These are phyloP conservation scores for Thielaviopsis ethacetica DNA, from an alignment of 2,329 filamentous ascomycete genomes.

Conservation along the genomic window DNA sequence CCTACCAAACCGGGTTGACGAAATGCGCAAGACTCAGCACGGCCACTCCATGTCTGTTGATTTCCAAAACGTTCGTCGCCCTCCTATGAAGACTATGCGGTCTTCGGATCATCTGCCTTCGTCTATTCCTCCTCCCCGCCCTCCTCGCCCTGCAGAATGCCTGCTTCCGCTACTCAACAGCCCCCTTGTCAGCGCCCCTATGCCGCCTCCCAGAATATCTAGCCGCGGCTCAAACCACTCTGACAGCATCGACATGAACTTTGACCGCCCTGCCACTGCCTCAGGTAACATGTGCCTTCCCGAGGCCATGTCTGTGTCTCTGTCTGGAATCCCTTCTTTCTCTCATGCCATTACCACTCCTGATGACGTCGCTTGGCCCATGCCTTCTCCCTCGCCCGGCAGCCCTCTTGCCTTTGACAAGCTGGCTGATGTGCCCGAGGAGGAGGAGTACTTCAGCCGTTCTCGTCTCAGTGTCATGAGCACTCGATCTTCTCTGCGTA, in stretches of 20 bases:
- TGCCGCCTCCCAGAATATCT: conserved; percentile 36
- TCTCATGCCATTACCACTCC: conserved; percentile 27
- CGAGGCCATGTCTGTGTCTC: conserved; percentile 21
- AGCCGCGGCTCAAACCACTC: conserved; percentile 34
- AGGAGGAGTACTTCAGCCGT: conserved; percentile 35
- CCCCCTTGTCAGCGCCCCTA: conserved; percentile 19
- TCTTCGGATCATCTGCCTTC: conserved; percentile 33
- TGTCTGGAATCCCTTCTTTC: conserved; percentile 15
- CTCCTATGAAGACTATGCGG: conserved; percentile 24
- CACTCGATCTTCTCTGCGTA: conserved; percentile 34
- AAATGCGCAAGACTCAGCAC: conserved; percentile 13
- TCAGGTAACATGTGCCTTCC: conserved; percentile 27
- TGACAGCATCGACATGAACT: conserved; percentile 24
- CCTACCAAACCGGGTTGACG: conserved; percentile 3
- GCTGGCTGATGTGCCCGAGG: conserved; percentile 45
- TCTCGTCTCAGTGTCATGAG: conserved; percentile 30
- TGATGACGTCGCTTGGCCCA: conserved; percentile 28
- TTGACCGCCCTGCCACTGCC: conserved; percentile 30
- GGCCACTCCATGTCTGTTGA: conserved; percentile 8
- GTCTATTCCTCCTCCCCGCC: conserved; percentile 30
- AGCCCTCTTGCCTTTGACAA: conserved; percentile 23
- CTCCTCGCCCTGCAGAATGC: conserved; percentile 25
- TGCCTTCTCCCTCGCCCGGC: conserved; percentile 23
- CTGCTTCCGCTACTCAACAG: conserved; percentile 9
- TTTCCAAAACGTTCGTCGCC: not conserved